Percentiles rank a stretch among this genome's conserved stretches.
Conservation (phyloP, 306 rosid species). For the Biancaea sappan region DNA sequence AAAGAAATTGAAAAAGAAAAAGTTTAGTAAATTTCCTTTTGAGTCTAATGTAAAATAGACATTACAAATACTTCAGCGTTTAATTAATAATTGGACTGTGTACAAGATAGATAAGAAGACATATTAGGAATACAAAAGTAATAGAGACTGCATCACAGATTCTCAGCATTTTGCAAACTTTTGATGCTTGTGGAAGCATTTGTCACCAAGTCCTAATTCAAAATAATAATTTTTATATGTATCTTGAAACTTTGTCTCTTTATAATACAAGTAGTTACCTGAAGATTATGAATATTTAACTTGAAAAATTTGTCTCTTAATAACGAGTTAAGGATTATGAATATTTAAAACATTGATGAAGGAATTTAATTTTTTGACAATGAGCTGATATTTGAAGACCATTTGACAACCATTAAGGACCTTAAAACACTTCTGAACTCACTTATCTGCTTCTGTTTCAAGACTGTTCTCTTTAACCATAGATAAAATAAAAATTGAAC, state of each 20-base stretch:
- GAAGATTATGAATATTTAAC: not conserved
- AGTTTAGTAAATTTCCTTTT: constrained; percentile 4
- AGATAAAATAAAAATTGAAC: not conserved
- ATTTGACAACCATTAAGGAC: too few species aligned
- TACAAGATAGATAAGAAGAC: not conserved
- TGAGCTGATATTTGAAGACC: not conserved
- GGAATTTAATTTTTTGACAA: not conserved
- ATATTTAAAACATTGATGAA: not conserved
- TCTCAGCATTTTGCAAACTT: constrained; percentile 1
- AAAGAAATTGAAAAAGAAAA: constrained; percentile 10
- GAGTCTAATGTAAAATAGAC: not conserved
- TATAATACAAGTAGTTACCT: not conserved
- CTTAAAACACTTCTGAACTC: too few species aligned
- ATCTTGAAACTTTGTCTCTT: not conserved
- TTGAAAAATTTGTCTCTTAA: not conserved
- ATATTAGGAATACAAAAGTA: not conserved
- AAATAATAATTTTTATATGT: not conserved
- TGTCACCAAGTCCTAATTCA: not conserved
- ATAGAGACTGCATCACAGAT: not conserved
- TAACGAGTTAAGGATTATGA: not conserved
- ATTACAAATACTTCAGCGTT: not conserved
- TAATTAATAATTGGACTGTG: not conserved
- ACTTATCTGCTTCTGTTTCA: not conserved
- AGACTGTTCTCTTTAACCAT: not conserved
- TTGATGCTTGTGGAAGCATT: not conserved